Evolutionary conservation across 2,329 filamentous ascomycete species (phyloP).

Genomic region (Biscogniauxia marginata): DNA sequence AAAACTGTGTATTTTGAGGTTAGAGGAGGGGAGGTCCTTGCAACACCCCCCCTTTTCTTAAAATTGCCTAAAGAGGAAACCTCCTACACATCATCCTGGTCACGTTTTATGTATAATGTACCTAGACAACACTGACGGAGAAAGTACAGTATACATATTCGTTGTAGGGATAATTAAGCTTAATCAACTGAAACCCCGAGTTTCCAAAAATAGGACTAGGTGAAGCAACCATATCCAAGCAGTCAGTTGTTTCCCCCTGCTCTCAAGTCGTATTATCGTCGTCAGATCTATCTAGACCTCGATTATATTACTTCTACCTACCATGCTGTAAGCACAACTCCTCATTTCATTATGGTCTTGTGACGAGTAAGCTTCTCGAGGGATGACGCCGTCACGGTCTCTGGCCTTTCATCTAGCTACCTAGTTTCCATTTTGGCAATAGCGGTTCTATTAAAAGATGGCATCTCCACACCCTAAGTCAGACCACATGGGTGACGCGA

Average conservation of each 20-base stretch:
- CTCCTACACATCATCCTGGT: not conserved
- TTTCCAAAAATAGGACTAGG: conserved; percentile 36
- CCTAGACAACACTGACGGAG: not conserved
- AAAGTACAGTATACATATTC: not conserved
- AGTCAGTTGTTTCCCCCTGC: conserved; percentile 9
- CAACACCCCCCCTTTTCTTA: not conserved
- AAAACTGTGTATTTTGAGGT: too few relatives aligned
- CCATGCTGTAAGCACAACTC: conserved; percentile 2
- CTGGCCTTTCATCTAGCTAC: conserved; percentile 13
- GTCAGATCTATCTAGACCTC: conserved; percentile 24
- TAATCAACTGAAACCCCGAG: conserved; percentile 33
- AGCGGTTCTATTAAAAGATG: conserved; percentile 31
- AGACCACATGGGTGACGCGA: conserved; percentile 21
- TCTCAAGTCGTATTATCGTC: conserved; percentile 8
- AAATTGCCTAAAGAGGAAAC: not conserved
- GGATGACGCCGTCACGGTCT: conserved; percentile 1
- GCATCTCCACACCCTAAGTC: conserved; percentile 1
- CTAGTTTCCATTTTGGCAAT: conserved; percentile 16
- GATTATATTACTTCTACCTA: not conserved
- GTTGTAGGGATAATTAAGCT: conserved; percentile 32
- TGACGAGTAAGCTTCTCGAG: too few relatives aligned
- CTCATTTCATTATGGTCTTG: conserved; percentile 2
- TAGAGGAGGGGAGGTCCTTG: too few relatives aligned
- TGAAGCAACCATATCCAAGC: conserved; percentile 9
- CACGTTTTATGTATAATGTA: not conserved